Base-by-base conservation (phyloP, 805 yeast species). In the Metschnikowia drakensbergensis region DNA sequence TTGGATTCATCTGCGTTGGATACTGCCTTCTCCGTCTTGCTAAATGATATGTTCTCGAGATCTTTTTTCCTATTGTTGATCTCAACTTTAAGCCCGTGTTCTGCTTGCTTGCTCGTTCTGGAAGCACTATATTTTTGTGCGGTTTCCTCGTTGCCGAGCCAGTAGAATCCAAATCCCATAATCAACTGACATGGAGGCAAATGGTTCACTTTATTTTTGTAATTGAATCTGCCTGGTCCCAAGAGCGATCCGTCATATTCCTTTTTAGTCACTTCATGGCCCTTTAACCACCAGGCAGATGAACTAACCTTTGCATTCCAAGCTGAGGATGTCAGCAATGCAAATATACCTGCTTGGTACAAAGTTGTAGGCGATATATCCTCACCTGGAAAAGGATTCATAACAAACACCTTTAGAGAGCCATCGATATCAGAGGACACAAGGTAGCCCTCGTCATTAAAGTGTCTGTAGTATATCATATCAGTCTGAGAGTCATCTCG, bases 241-340 rank as follows among this genome's bases (percentile, higher is more conserved):
- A 90, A 67, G 23, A 83, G 69, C 4, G 73, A 63, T 0, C 81
- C 82, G 41, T 80, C 84, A 47, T 74, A 74, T 57, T 87, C 91
- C 43, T 79, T 79, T 58, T 89, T 88, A 1, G 89, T 80, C 2
- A 92, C 76, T 41, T 81, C 84, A 13, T 65, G 63, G 1, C 90
- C 90, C 33, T 74, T 75, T n/a, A 87, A 80, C 79, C 82, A 86
- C 95, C 96, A 90, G 2, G 96, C 85, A 2, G 96, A 83, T 0
- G 88, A 80, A 1, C 88, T 80, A 29, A 85, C 76, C 62, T 91
- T 92, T 46, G 85, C 79, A 35, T 84, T 91, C 99, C 99, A 94
- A 0, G 96, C 96, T 37, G 78, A 82, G 6, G 96, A 84, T 0
- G 92, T 77, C 23, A 91, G 79, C 53, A 89, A 75, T n/a, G 95